These are phyloP conservation scores for Bolboschoenoplectus hybrid DNA, from an alignment of 202 grass and related monocot species.

Conservation along the genomic window DNA sequence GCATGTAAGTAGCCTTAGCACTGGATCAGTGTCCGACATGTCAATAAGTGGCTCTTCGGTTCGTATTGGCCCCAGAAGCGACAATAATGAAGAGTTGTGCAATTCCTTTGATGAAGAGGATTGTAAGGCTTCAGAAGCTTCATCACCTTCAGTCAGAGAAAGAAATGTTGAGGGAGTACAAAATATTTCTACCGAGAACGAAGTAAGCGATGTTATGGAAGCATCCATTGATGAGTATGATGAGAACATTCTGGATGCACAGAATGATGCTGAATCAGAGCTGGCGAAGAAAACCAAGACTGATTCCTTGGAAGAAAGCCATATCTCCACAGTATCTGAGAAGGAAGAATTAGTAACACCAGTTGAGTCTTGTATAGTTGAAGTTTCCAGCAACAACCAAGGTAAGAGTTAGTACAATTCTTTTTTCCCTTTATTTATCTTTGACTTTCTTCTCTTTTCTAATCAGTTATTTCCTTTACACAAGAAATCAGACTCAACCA, in stretches of 20 bases:
- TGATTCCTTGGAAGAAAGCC: constrained; percentile 51
- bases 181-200: constrained; percentile 1
- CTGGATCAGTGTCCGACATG: constrained; percentile 72
- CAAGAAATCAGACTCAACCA: background rate
- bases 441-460: constrained; percentile 6
- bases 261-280: constrained; percentile 45
- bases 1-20: constrained; percentile 59
- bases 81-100: constrained; percentile 47
- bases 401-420: constrained; percentile 23
- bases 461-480: background rate
- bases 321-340: constrained; percentile 51
- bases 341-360: constrained; percentile 50
- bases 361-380: constrained; percentile 45
- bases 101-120: constrained; percentile 45
- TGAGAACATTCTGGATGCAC: constrained; percentile 48
- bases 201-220: constrained; percentile 30
- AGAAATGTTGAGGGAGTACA: constrained; percentile 9
- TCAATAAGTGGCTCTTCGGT: constrained; percentile 66
- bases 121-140: constrained; percentile 43
- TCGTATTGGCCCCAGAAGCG: constrained; percentile 53
- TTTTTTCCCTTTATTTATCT: constrained; percentile 2
- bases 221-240: constrained; percentile 43
- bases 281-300: constrained; percentile 41
- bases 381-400: constrained; percentile 50
- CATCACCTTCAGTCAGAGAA: constrained; percentile 5